Conservation (phyloP, 139 green algal genomes). For the Trebouxia sp. region DNA sequence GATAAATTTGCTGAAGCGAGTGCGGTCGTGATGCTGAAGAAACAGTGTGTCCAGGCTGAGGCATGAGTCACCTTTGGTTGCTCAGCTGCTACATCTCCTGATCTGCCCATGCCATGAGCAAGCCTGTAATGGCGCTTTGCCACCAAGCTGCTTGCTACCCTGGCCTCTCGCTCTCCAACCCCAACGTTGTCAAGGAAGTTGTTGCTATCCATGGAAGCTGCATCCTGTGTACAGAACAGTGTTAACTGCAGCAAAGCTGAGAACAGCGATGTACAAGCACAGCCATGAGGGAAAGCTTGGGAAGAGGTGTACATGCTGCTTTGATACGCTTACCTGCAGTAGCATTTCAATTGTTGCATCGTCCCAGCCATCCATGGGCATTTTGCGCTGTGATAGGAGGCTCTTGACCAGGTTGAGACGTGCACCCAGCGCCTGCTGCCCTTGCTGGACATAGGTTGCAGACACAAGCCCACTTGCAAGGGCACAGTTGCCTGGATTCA, state of each 20-base stretch:
- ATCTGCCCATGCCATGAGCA: conserved; percentile 91
- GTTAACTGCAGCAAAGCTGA: background rate
- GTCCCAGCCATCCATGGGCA: conserved; percentile 84
- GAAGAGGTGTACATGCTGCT: background rate
- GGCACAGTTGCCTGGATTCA: conserved; percentile 64
- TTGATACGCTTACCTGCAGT: conserved; percentile 56
- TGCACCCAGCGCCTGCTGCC: conserved; percentile 52
- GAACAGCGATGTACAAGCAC: background rate
- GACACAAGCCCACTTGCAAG: conserved; percentile 66
- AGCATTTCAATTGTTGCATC: conserved; percentile 87
- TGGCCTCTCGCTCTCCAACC: conserved; percentile 91
- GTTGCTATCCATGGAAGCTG: conserved; percentile 93
- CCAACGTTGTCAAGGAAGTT: conserved; percentile 93
- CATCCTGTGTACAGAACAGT: conserved; percentile 63
- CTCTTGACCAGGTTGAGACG: conserved; percentile 67
- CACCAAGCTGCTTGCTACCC: conserved; percentile 82
- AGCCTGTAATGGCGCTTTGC: conserved; percentile 73
- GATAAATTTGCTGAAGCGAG: too few species aligned
- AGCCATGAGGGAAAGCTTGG: background rate
- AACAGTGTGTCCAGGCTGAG: too few species aligned
- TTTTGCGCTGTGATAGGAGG: conserved; percentile 69
- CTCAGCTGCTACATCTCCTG: conserved; percentile 89
- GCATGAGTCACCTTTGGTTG: conserved; percentile 90
- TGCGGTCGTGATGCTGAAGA: too few species aligned
- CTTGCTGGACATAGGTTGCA: conserved; percentile 75